Evolutionary conservation across 73 alveolate species (phyloP).

Genomic region (Paraurostyla sp.): DNA sequence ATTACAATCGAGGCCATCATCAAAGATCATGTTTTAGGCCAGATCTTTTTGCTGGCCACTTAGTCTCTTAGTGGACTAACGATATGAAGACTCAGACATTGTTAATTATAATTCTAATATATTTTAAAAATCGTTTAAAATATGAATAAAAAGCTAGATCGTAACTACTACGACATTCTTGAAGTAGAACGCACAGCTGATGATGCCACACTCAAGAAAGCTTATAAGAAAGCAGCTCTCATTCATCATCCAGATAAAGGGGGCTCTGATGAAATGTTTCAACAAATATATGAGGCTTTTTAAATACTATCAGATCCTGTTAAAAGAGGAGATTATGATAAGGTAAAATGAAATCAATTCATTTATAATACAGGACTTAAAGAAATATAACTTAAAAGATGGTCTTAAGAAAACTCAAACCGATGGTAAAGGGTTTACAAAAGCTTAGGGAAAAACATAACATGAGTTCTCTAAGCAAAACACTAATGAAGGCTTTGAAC

Average conservation of each 20-base stretch:
- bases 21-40: background rate
- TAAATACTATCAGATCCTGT: conserved; percentile 74
- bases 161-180: conserved; percentile 79
- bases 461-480: background rate
- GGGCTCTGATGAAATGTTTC: conserved; percentile 86
- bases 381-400: conserved; percentile 72
- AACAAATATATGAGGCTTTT: conserved; percentile 78
- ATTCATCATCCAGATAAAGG: conserved; percentile 92
- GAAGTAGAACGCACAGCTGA: conserved; percentile 65
- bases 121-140: background rate
- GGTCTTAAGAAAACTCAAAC: conserved; percentile 50
- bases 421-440: conserved; percentile 14
- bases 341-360: conserved; percentile 15
- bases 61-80: no score
- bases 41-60: no score
- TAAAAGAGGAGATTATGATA: conserved; percentile 80
- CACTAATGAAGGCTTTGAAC: conserved; percentile 11
- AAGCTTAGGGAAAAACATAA: background rate
- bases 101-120: background rate
- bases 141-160: conserved; percentile 69
- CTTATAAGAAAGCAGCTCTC: conserved; percentile 83
- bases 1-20: conserved; percentile 29
- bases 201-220: conserved; percentile 78
- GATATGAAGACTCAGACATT: no score
- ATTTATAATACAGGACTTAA: conserved; percentile 57